A percentile compares a stretch with the other conserved stretches of the same genome.
Conservation (phyloP, 805 yeast species). For the Schwanniomyces pseudopolymorphus region DNA sequence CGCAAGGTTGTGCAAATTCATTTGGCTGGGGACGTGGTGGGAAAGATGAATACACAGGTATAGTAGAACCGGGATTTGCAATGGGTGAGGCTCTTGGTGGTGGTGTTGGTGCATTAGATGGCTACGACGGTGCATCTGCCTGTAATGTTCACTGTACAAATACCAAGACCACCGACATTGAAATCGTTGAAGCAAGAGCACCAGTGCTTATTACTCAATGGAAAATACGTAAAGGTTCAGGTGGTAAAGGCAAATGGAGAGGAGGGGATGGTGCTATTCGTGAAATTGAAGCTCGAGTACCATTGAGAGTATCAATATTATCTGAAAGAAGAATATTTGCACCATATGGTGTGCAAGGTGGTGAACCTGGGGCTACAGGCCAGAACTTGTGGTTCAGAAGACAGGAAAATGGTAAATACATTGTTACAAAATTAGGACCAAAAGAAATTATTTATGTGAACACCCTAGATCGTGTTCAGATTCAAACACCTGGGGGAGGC, state of each 20-base stretch:
- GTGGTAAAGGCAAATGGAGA: slow-evolving; percentile 68
- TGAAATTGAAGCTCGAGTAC: slow-evolving; percentile 70
- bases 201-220: slow-evolving; percentile 79
- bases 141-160: slow-evolving; percentile 94
- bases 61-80: slow-evolving; percentile 53
- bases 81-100: slow-evolving; percentile 96
- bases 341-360: slow-evolving; percentile 88
- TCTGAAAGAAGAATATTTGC: slow-evolving; percentile 83
- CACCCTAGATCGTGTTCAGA: too few relatives aligned
- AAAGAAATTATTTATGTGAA: too few relatives aligned
- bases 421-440: too few relatives aligned
- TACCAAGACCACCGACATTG: slow-evolving; percentile 90
- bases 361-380: slow-evolving; percentile 74
- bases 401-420: slow-evolving; percentile 13
- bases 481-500: too few relatives aligned
- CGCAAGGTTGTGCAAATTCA: slow-evolving; percentile 94
- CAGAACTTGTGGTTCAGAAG: slow-evolving; percentile 33
- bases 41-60: too few relatives aligned
- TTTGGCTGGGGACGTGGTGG: slow-evolving; percentile 78
- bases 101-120: slow-evolving; percentile 89
- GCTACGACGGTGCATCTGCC: slow-evolving; percentile 83
- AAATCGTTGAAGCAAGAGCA: slow-evolving; percentile 82
- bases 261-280: slow-evolving; percentile 91
- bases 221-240: slow-evolving; percentile 68
- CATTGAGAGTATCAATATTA: slow-evolving; percentile 66